phyloP scores from a whole-genome alignment of 1,139 yeast genomes.

The Hemisphaericaspora lyxosophila region DNA sequence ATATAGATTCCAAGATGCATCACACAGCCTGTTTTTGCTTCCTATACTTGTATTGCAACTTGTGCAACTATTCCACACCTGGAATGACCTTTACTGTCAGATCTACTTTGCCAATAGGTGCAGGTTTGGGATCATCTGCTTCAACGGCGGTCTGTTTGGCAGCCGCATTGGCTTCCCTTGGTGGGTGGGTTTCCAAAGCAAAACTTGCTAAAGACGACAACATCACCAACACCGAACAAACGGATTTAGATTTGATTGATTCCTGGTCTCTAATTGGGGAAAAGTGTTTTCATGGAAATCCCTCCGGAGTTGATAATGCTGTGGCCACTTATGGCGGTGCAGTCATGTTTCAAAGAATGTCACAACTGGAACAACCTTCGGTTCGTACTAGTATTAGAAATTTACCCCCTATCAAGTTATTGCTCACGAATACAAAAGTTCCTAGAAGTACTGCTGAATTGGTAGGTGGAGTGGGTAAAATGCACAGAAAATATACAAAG shows the following conservation, averaged over 20 bases:
- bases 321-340: conserved; percentile 98
- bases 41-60: conserved; percentile 66
- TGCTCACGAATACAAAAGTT: conserved; percentile 80
- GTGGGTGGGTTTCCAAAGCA: conserved; percentile 50
- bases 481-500: conserved; percentile 53
- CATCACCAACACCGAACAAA: conserved; percentile 33
- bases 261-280: conserved; percentile 93
- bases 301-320: conserved; percentile 95
- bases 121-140: conserved; percentile 96
- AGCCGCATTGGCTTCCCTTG: conserved; percentile 66
- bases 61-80: conserved; percentile 48
- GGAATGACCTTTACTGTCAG: conserved; percentile 66
- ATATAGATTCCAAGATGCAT: conserved; percentile 57
- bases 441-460: conserved; percentile 85
- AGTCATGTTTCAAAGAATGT: conserved; percentile 75
- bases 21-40: conserved; percentile 85
- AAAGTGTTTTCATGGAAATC: conserved; percentile 93
- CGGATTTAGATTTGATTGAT: conserved; percentile 65
- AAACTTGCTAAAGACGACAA: conserved; percentile 26
- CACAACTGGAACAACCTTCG: conserved; percentile 51
- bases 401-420: conserved; percentile 72
- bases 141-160: conserved; percentile 84
- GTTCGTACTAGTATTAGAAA: conserved; percentile 65
- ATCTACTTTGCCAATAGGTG: conserved; percentile 91
- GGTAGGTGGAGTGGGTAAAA: conserved; percentile 71